Conservation (phyloP, 805 yeast genomes). For the Pichia pseudocactophila region DNA sequence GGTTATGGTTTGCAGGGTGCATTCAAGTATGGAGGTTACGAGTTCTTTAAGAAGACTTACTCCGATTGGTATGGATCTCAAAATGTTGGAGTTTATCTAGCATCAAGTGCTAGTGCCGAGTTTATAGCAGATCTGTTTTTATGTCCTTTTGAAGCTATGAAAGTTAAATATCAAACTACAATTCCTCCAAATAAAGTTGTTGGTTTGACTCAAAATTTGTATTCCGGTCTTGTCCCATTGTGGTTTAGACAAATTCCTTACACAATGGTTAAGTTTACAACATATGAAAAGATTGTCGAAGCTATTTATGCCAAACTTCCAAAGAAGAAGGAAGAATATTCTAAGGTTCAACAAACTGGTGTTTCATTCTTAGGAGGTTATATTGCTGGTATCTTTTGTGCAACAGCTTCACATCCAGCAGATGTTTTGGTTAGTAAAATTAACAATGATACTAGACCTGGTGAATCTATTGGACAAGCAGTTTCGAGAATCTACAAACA, state of each 20-base stretch:
- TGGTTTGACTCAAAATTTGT: conserved; percentile 54
- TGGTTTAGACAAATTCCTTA: conserved; percentile 98
- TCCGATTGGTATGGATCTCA: conserved; percentile 58
- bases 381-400: conserved; percentile 95
- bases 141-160: conserved; percentile 93
- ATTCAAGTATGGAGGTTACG: conserved; percentile 94
- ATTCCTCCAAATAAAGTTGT: conserved; percentile 72
- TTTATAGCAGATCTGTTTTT: conserved; percentile 82
- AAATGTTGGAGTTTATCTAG: conserved; percentile 65
- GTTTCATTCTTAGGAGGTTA: conserved; percentile 94
- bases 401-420: conserved; percentile 96
- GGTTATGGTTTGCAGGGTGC: conserved; percentile 97
- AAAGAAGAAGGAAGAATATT: conserved; percentile 60
- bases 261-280: conserved; percentile 94
- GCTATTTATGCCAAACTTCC: conserved; percentile 67
- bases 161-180: conserved; percentile 89
- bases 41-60: conserved; percentile 77
- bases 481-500: conserved; percentile 63
- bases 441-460: conserved; percentile 58
- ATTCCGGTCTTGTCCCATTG: conserved; percentile 83
- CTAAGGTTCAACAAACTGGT: conserved; percentile 76
- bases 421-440: conserved; percentile 96
- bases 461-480: conserved; percentile 61
- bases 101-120: conserved; percentile 91
- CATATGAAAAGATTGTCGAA: conserved; percentile 87